These are phyloP conservation scores for Alternaria hordeiaustralica DNA, from an alignment of 2,329 filamentous ascomycete species.

Conservation along the genomic window DNA sequence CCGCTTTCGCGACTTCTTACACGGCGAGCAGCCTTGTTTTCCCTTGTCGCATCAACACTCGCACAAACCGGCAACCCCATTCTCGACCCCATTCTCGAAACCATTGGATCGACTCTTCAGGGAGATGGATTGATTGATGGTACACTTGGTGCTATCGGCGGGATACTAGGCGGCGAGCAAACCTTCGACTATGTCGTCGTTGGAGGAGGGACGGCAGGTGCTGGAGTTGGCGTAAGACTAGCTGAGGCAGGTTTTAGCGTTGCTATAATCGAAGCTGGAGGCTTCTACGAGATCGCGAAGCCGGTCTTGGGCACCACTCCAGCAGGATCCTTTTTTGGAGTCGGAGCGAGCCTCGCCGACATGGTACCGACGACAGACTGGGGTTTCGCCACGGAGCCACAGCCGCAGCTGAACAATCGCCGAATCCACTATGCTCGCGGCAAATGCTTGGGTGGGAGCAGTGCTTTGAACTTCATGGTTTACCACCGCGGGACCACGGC, in stretches of 20 bases:
- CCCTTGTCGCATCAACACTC: background rate
- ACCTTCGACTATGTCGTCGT: background rate
- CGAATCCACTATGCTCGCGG: conserved; percentile 43
- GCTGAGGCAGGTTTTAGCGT: background rate
- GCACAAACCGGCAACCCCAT: background rate
- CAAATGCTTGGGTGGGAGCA: conserved; percentile 41
- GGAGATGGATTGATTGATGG: background rate
- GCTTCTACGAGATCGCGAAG: background rate
- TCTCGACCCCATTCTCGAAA: background rate
- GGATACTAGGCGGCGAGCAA: background rate
- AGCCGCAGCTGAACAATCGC: conserved; percentile 22
- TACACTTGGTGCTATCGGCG: background rate
- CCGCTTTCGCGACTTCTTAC: background rate
- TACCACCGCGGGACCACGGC: conserved; percentile 33
- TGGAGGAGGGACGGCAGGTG: background rate
- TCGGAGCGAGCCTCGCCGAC: background rate
- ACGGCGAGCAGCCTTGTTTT: background rate
- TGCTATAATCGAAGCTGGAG: background rate
- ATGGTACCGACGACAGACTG: conserved; percentile 26
- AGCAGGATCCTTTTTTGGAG: background rate
- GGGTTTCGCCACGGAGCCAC: conserved; percentile 32
- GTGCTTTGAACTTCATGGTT: conserved; percentile 33
- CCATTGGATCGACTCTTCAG: background rate
- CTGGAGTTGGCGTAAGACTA: background rate
- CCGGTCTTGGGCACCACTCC: background rate